These are phyloP conservation scores for Quercus engelmannii DNA, from an alignment of 306 rosid genomes.

Conservation along the genomic window DNA sequence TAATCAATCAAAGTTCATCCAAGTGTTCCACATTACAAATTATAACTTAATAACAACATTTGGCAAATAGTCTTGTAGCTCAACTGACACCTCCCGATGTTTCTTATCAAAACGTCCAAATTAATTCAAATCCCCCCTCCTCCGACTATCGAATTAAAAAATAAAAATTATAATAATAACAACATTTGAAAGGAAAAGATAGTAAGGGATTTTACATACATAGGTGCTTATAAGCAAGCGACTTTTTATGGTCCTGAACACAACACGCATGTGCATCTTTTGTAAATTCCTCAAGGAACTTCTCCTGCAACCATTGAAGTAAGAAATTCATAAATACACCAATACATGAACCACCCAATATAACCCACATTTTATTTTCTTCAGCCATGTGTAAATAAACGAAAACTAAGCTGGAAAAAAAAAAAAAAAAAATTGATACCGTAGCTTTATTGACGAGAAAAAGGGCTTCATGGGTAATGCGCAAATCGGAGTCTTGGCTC, in stretches of 20 bases:
- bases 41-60: too few relatives aligned
- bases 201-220: slow-evolving; percentile 52
- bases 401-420: background rate
- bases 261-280: slow-evolving; percentile 47
- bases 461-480: slow-evolving; percentile 66
- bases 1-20: background rate
- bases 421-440: slow-evolving; percentile 20
- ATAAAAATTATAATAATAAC: background rate
- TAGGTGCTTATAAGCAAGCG: slow-evolving; percentile 67
- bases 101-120: too few relatives aligned
- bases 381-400: background rate
- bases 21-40: background rate
- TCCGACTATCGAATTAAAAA: too few relatives aligned
- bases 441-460: slow-evolving; percentile 69
- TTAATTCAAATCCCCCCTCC: too few relatives aligned
- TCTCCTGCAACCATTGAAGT: slow-evolving; percentile 56
- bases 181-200: background rate
- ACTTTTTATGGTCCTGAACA: slow-evolving; percentile 65
- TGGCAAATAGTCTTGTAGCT: too few relatives aligned
- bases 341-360: too few relatives aligned
- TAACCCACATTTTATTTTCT: background rate
- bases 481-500: slow-evolving; percentile 50
- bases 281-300: slow-evolving; percentile 63
- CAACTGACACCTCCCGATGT: too few relatives aligned
- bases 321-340: background rate